Evolutionary conservation across 2,329 filamentous ascomycete species (phyloP), one percentile per base, ranked within the genome.

Genomic region (Calonectria hongkongensis): DNA sequence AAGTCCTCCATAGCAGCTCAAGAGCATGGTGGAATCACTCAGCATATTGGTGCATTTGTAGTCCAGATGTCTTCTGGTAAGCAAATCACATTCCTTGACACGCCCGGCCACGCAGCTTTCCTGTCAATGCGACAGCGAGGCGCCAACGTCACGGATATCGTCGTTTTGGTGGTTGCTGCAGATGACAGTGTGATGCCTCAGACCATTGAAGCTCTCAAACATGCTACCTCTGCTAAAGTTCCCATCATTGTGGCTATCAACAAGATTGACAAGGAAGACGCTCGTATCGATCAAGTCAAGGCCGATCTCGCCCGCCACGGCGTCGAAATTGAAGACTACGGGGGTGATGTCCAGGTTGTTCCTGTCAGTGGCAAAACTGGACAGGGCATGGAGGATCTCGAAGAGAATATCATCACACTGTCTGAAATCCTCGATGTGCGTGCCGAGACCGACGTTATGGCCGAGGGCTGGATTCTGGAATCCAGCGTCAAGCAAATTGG

Each of bases 101-200:
- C 97, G 0, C 97, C 97, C 1, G 97, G 97, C 1, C 97, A 99
- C 85, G 95, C 96, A 33, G 97, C 97, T 0, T 99, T 99, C 84
- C 86, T 98, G 76, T 94, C 93, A 47, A 99, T 99, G 97, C 93
- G 97, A 39, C 95, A 98, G 82, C 93, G 97, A 78, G 97, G 97
- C 75, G 97, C 97, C 39, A 95, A 96, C 74, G 95, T 98, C 62
- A 99, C 97, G 0, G 97, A 99, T 82, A 98, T 99, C 77, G 95
- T 99, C 16, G 93, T 99, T 50, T 87, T 99, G 25, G 97, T 99
- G 0, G 96, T 99, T 27, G 97, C 97, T 8, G 96, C 96, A 10
- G 97, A 99, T 82, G 97, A 99, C 82, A 97, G 95, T 81, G 96
- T 99, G 78, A 99, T 97, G 87, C 97, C 97, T 3, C 97, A 99